A percentile compares a stretch with the other conserved stretches of the same genome.
phyloP scores from a whole-genome alignment of 345 rosid genomes.

The Aquilaria yunnanensis region DNA sequence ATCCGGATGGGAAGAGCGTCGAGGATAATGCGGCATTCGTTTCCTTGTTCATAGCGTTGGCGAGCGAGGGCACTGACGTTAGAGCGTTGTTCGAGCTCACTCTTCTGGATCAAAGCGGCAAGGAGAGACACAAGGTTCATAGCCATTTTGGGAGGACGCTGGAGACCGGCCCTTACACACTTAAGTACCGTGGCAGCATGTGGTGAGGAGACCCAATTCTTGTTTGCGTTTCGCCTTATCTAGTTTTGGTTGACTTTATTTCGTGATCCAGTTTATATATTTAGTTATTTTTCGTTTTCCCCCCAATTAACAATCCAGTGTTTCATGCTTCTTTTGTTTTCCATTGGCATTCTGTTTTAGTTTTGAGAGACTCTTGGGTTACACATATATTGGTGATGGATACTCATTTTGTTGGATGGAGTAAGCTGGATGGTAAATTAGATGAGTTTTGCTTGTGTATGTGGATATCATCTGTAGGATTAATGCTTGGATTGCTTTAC shows the following conservation, averaged over 20 bases:
- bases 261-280: not conserved
- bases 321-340: too few species aligned
- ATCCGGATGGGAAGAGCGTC: constrained; percentile 74
- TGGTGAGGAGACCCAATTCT: constrained; percentile 37
- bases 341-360: too few species aligned
- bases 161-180: constrained; percentile 56
- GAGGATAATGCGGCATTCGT: constrained; percentile 61
- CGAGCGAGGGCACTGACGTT: constrained; percentile 65
- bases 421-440: too few species aligned
- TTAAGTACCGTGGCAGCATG: constrained; percentile 36
- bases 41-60: constrained; percentile 63
- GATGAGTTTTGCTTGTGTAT: too few species aligned
- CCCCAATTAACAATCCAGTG: too few species aligned
- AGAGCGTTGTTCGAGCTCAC: constrained; percentile 70
- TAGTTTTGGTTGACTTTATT: not conserved
- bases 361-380: too few species aligned
- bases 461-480: too few species aligned
- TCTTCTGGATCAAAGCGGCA: constrained; percentile 72
- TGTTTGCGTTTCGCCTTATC: constrained; percentile 3
- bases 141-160: constrained; percentile 73
- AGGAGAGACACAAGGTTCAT: constrained; percentile 62
- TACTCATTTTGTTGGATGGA: too few species aligned
- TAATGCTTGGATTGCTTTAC: too few species aligned
- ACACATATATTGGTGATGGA: too few species aligned
- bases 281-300: not conserved